Evolutionary conservation across 2,329 filamentous ascomycete genomes (phyloP).

Genomic region (Plenodomus tracheiphilus): DNA sequence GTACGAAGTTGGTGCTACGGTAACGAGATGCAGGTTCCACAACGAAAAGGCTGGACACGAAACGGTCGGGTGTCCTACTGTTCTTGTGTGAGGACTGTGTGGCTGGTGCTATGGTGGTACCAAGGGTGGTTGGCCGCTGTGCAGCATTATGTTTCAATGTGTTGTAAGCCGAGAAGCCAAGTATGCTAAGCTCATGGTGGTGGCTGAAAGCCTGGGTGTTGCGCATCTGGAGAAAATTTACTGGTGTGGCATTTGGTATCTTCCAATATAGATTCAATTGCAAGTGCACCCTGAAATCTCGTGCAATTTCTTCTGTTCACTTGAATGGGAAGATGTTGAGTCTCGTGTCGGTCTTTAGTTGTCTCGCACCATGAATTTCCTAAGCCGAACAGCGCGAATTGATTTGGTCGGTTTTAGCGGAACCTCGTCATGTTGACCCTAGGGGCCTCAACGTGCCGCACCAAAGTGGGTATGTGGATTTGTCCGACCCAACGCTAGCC

Average conservation of each 20-base stretch:
- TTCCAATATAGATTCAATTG: neutral
- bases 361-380: neutral
- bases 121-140: conserved; percentile 3
- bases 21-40: neutral
- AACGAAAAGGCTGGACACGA: neutral
- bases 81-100: neutral
- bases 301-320: too few relatives aligned
- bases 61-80: neutral
- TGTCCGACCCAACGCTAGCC: neutral
- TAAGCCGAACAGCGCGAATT: neutral
- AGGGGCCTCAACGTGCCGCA: neutral
- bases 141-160: neutral
- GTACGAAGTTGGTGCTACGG: too few relatives aligned
- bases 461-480: conserved; percentile 1
- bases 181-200: conserved; percentile 8
- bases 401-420: neutral
- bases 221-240: neutral
- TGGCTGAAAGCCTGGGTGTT: neutral
- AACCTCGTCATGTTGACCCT: conserved; percentile 2
- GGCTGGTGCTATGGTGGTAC: conserved; percentile 5
- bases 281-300: too few relatives aligned
- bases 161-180: neutral
- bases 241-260: neutral
- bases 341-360: neutral
- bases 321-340: too few relatives aligned